Evolutionary conservation across 768 basidiomycete genomes (phyloP), one percentile per base, ranked within the genome.

Genomic region (Russula lepida): DNA sequence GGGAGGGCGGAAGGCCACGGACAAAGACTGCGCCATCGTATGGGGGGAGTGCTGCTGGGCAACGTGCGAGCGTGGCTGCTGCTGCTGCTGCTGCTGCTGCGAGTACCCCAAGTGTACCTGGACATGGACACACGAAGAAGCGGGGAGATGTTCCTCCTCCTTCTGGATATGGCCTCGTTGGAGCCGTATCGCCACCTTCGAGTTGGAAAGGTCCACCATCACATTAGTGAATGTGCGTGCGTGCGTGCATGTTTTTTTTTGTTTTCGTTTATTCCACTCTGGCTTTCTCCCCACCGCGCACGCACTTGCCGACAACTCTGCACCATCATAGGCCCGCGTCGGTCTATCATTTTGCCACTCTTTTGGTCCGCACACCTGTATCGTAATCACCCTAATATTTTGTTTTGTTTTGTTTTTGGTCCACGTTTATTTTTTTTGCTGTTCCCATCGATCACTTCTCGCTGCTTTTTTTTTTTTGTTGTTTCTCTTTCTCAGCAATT

Each of bases 1-100:
- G 66, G 58, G 43, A 64, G 49, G 55, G 63, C 39, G 61, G 63
- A 25, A 53, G 73, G 30, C 66, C 69, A 30, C 63, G 73, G 59
- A 72, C 71, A 61, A 68, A 63, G 68, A 73, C 73, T 28, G 69
- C 65, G 41, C 72, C 72, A 32, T 71, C 73, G 37, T 66, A 65
- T 23, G 59, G 59, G 4, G 52, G 13, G n/a, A 51, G 12, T 9
- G 30, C 30, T 6, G 6, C 30, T 3, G 59, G 35, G 19, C 53
- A 30, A 23, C 59, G 65, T 35, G 55, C 61, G 4, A 35, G 28
- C 3, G 47, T 5, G 1, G 17, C 54, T 17, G 51, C 39, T 13
- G 39, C 15, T 43, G 41, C 41, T 7, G 39, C 17, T 41, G 17
- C 17, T 19, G 19, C 17, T 43, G 19, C 23, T 47, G 13, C 21